These are phyloP conservation scores for Pneumocystis sp. DNA, from an alignment of 1,139 yeast species.

Conservation along the genomic window DNA sequence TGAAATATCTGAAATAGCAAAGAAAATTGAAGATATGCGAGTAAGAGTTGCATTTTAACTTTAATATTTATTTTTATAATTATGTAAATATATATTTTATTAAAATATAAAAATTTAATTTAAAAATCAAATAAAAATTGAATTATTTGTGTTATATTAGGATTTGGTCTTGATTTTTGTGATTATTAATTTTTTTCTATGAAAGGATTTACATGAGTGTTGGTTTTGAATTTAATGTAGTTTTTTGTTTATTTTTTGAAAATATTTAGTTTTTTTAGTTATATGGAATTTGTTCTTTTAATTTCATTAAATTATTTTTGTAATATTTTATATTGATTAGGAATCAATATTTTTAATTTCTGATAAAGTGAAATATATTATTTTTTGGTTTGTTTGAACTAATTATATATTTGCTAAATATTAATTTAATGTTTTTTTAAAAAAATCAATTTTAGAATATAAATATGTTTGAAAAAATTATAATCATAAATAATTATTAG, in stretches of 20 bases:
- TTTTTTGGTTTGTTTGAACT: no score
- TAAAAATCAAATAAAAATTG: background rate
- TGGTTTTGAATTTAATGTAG: background rate
- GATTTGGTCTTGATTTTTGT: background rate
- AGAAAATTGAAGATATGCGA: conserved; percentile 29
- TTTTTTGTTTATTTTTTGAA: no score
- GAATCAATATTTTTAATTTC: no score
- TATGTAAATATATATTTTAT: background rate
- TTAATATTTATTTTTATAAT: background rate
- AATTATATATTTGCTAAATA: no score
- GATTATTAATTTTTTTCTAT: background rate
- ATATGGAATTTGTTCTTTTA: no score
- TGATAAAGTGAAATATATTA: no score
- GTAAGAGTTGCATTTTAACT: conserved; percentile 13
- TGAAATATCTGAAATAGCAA: conserved; percentile 44
- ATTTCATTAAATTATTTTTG: no score
- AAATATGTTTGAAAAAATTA: background rate
- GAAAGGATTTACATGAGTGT: background rate
- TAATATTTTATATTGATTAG: no score
- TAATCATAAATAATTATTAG: background rate
- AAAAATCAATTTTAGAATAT: background rate
- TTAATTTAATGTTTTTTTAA: no score
- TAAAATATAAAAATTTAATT: background rate
- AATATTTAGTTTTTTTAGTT: no score
- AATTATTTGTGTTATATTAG: background rate